Evolutionary conservation across 2,329 filamentous ascomycete genomes (phyloP), one percentile per base, ranked within the genome.

Genomic region (Diaporthe australafricana): DNA sequence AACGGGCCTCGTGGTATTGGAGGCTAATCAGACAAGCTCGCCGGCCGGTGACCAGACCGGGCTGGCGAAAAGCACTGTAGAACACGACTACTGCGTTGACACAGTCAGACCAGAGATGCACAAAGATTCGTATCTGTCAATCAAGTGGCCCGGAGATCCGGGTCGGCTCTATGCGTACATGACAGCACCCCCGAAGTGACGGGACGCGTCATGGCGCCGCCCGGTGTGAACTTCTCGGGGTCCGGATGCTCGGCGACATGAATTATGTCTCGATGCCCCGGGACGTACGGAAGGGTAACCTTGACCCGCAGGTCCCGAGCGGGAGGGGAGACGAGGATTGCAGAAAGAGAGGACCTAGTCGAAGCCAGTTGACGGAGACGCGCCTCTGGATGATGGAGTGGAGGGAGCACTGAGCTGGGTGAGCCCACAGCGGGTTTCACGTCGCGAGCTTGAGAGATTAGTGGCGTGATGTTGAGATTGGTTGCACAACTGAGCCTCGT

Each of bases 401-500:
- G n/a, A 11, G 6, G 60, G 48, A 35, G 42, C 42, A 48, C 60
- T 25, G 60, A 63, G 42, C 30, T 50, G 30, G 60, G 9, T 50
- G 45, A 65, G 45, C 60, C 60, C 60, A 65, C 45, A 50, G 30
- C 42, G 45, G 45, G 60, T 50, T 65, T 50, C 60, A 65, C 12
- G 45, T 65, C 30, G 45, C 45, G 60, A 65, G 60, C 60, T 27
- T 50, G 60, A 65, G 42, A 65, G 60, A 65, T 65, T 50, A 65
- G 38, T 50, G 42, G 45, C 45, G 45, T 65, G 60, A 65, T 65
- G 22, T 38, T 11, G 60, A 50, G 45, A 65, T 50, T 50, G 30
- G 60, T 50, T 12, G 45, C 30, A 63, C 60, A 50, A 50, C 30
- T 20, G 60, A 65, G 60, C 60, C 30, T 50, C 60, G n/a, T 50